Evolutionary conservation across 352 stramenopile species (phyloP), one percentile per base, ranked within the genome.

Genomic region (Globisporangium spinosum): DNA sequence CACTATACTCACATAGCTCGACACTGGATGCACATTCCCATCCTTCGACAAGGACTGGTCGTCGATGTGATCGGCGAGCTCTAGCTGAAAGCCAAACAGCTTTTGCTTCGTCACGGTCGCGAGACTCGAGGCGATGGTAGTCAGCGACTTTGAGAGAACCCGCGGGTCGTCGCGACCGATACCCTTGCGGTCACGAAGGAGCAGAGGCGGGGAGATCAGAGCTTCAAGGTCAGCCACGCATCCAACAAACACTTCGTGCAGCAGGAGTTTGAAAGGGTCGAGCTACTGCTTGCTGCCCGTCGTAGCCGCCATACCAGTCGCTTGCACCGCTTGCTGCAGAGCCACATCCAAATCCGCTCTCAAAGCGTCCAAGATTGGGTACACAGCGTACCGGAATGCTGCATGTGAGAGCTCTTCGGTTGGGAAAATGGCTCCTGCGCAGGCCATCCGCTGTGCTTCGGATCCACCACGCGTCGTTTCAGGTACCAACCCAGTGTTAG

Each of bases 11-110:
- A 93, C 83, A 62, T 89, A 81, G 62, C 84, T 93, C 12, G 87
- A 90, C 22, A 86, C 80, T 0, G 87, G 76, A 47, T 95, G 87
- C 17, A 95, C 82, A 35, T 95, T 95, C 9, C 83, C 87, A 38
- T 94, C 83, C 69, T 80, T 89, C 10, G 83, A 72, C n/a, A 89
- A 54, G 23, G 74, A 76, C 8, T 79, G 79, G 58, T 92, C 82
- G 29, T 58, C 56, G 40, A 49, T 49, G 40, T 49, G 51, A 17
- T 90, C 83, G 3, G 78, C 76, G 25, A 91, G 69, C n/a, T 87
- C 82, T 15, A 87, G 59, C 56, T 94, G 84, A 60, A 83, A 90
- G 4, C 70, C 74, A 29, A 89, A 86, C 4, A 94, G 70, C 40
- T 78, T 82, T 27, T 89, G 77, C 58, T 90, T 92, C 3, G 87